Conservation (phyloP, 164 flowering plant species). For the Aristolochia californica region DNA sequence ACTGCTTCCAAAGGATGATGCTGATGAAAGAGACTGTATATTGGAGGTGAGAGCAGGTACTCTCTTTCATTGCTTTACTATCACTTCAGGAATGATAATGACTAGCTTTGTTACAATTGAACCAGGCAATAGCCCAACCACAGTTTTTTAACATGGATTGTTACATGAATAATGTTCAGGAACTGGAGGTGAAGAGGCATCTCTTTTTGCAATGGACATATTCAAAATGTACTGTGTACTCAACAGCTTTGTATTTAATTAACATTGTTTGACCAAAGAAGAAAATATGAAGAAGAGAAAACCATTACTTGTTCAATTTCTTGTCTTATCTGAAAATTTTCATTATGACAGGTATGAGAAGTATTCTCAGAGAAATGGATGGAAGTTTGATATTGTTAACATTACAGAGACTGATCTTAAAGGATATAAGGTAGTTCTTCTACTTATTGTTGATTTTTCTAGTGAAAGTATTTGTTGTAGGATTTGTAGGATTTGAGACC, state of each 20-base stretch:
- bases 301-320: neutral
- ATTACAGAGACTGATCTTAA: slow-evolving; percentile 61
- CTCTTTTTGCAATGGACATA: slow-evolving; percentile 89
- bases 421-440: slow-evolving; percentile 63
- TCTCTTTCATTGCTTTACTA: neutral
- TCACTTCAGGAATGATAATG: too few relatives aligned
- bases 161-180: slow-evolving; percentile 28
- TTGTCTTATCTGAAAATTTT: neutral
- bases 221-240: slow-evolving; percentile 63
- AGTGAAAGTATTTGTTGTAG: neutral
- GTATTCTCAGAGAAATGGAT: slow-evolving; percentile 70
- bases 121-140: too few relatives aligned
- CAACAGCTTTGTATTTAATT: neutral
- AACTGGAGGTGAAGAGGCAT: slow-evolving; percentile 98
- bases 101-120: too few relatives aligned
- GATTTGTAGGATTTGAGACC: neutral
- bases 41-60: slow-evolving; percentile 99
- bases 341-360: slow-evolving; percentile 63
- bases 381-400: slow-evolving; percentile 86
- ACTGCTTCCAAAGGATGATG: slow-evolving; percentile 91
- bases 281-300: neutral
- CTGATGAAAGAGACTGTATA: slow-evolving; percentile 93
- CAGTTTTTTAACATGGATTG: too few relatives aligned
- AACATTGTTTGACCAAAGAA: neutral
- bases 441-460: neutral